phyloP scores from a whole-genome alignment of 2,329 filamentous ascomycete genomes.

The Biscogniauxia mediterranea region DNA sequence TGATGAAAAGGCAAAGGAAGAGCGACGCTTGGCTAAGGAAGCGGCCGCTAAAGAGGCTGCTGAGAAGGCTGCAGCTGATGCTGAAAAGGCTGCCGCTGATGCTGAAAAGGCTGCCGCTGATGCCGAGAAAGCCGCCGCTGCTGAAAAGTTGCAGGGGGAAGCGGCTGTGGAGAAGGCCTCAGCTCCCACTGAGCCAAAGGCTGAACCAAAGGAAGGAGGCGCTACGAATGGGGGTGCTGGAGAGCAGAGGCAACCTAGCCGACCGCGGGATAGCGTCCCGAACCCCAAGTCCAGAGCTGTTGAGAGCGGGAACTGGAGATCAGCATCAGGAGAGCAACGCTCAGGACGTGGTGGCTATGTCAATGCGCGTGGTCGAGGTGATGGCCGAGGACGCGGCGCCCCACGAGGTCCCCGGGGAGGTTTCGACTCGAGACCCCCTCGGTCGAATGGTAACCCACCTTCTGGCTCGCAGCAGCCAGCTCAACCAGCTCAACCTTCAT shows the following conservation, averaged over 20 bases:
- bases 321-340: conserved; percentile 47
- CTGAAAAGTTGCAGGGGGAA: conserved; percentile 34
- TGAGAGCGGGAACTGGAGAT: conserved; percentile 62
- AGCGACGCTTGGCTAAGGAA: conserved; percentile 64
- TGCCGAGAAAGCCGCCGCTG: conserved; percentile 37
- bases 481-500: conserved; percentile 30
- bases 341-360: conserved; percentile 32
- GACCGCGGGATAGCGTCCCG: conserved; percentile 42
- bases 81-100: conserved; percentile 20
- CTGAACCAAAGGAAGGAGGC: conserved; percentile 29
- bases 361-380: conserved; percentile 31
- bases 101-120: conserved; percentile 12
- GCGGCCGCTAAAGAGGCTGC: conserved; percentile 59
- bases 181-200: conserved; percentile 30
- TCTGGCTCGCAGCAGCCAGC: conserved; percentile 37
- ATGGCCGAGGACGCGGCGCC: conserved; percentile 41
- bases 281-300: conserved; percentile 53
- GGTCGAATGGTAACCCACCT: conserved; percentile 45
- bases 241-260: conserved; percentile 49
- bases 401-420: conserved; percentile 44
- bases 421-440: conserved; percentile 46
- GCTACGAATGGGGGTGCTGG: conserved; percentile 34
- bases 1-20: conserved; percentile 82
- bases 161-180: conserved; percentile 36
- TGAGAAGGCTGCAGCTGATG: conserved; percentile 35